phyloP scores from a whole-genome alignment of 164 flowering plant species.

The Protea cynaroides region DNA sequence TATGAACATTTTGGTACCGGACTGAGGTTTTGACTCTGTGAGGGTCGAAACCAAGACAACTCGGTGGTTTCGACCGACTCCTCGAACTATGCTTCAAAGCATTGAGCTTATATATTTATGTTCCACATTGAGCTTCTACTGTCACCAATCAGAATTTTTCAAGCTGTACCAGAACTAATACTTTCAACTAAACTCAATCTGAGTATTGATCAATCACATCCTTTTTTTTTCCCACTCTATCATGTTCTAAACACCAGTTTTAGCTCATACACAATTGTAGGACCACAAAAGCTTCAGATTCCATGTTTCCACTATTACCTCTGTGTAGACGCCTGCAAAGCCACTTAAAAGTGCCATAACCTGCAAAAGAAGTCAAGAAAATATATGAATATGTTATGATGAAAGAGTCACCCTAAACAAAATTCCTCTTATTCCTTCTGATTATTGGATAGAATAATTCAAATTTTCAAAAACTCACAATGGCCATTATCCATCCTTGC shows the following conservation, averaged over 20 bases:
- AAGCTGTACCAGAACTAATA: neutral
- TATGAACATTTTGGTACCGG: no score
- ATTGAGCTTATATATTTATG: no score
- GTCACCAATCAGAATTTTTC: neutral
- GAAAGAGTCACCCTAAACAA: conserved; percentile 1
- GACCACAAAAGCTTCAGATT: neutral
- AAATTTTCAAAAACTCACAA: conserved; percentile 50
- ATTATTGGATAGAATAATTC: conserved; percentile 6
- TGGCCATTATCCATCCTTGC: conserved; percentile 96
- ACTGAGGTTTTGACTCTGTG: no score
- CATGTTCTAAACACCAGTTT: neutral
- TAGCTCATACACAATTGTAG: neutral
- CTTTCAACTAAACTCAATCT: neutral
- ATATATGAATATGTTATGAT: neutral
- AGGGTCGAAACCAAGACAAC: no score
- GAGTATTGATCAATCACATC: neutral
- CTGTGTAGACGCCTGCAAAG: conserved; percentile 99
- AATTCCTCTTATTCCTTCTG: neutral
- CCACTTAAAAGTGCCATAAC: conserved; percentile 98
- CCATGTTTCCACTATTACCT: conserved; percentile 43
- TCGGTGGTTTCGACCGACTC: no score
- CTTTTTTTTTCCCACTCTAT: neutral
- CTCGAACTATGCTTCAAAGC: no score
- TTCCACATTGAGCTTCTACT: no score
- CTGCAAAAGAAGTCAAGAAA: conserved; percentile 31